Evolutionary conservation across 1,284 basidiomycete genomes (phyloP), one percentile per base, ranked within the genome.

Genomic region (Naganishia sp.): DNA sequence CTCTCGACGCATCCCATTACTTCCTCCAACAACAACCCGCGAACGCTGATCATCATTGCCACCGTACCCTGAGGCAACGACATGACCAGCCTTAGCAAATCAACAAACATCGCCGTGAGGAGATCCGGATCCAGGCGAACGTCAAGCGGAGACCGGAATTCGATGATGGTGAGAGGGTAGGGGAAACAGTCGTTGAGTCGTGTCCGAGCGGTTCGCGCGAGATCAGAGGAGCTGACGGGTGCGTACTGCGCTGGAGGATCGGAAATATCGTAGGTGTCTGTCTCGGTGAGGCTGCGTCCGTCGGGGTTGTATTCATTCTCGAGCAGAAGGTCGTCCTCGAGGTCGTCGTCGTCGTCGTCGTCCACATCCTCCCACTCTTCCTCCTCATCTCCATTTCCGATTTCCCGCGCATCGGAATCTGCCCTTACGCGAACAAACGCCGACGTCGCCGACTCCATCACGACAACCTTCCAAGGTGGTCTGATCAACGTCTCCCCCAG

Each of bases 291-390:
- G 9, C 18, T 28, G 11, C 54, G 21, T 4, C 31, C 49, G 31
- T 28, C 60, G 23, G 16, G 49, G 23, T 53, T 39, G 11, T 53
- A 21, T 25, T 63, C 49, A 6, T 63, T 39, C 23, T 53, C 42
- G n/a, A n/a, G 36, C 36, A 39, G 23, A 3, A 46, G 31, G 42
- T 53, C 39, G 2, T 63, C 49, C n/a, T 60, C 57, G 28, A 28
- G 13, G 7, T 59, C 56, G 2, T 59, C 56, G 2, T 59, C 56
- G 31, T n/a, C n/a, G 21, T 21, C 21, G 21, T 59, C 56, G 6
- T 28, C n/a, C 15, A 25, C 33, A 15, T 59, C 43, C 7, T 46
- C 44, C 23, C 28, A 42, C 18, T 57, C 55, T 9, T 45, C 56
- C 2, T 59, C 44, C 23, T 50, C 49, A 33, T 59, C 56, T 25